These are phyloP conservation scores for Pseudogymnoascus sp. DNA, from an alignment of 2,329 filamentous ascomycete species.

Conservation along the genomic window DNA sequence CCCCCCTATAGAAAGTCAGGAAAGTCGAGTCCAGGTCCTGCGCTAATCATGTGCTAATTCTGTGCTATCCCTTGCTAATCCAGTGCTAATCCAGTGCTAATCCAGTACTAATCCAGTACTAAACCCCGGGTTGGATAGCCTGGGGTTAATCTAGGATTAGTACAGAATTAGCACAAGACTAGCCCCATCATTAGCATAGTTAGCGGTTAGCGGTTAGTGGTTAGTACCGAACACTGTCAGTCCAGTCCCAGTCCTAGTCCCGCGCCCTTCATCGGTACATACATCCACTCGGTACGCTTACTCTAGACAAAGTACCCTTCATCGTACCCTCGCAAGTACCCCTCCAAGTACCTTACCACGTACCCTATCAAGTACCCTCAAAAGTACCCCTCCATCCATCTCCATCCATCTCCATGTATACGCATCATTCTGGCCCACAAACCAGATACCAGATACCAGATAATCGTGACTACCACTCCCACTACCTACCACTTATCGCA, in stretches of 20 bases:
- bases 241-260: no score
- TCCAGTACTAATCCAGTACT: neutral
- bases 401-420: no score
- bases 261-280: no score
- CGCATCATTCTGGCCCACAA: neutral
- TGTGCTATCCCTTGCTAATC: no score
- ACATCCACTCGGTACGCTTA: no score
- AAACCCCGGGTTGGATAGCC: neutral
- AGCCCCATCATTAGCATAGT: neutral
- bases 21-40: neutral
- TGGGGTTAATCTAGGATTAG: neutral
- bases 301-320: no score
- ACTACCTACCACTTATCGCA: no score
- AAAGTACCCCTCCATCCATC: no score
- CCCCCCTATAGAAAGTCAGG: neutral
- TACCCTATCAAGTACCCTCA: neutral
- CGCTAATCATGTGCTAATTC: neutral
- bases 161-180: neutral
- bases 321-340: neutral
- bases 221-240: no score
- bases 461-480: neutral
- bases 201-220: no score
- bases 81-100: neutral
- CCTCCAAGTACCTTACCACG: neutral
- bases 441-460: no score